Base-by-base conservation (phyloP, 2,329 filamentous ascomycete species). In the Colletotrichum aenigma region DNA sequence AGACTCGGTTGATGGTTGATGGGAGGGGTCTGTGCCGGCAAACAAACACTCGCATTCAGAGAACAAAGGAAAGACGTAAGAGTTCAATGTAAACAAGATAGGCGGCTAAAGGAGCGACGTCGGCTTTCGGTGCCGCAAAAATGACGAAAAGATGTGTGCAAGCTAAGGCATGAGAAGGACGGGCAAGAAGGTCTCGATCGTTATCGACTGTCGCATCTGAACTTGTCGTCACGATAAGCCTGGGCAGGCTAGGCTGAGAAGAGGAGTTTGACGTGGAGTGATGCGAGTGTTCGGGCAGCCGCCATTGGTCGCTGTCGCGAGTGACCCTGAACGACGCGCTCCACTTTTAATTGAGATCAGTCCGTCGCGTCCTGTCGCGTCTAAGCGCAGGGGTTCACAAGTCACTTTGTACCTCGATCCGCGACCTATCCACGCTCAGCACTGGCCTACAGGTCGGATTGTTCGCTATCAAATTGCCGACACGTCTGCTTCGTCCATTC, bases 181-280 rank as follows among this genome's bases (percentile, higher is more conserved):
- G n/a, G 36, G 65, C 68, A 48, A 48, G 58, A 74, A 69, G 68
- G 64, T 60, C 64, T 74, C 34, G 48, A 74, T 76, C 74, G 64
- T 76, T 76, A 76, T 74, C 74, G 24, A 74, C 15, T 69, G 58
- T 74, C 65, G 64, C 74, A 74, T 76, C 64, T 60, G 65, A 73
- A 65, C 70, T 60, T 68, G 65, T 75, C 73, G 70, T 74, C 58
- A 70, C 74, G 71, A 76, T 75, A 75, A 75, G 74, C 65, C 74
- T 65, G 34, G 74, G 15, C 61, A 15, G 36, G 66, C 74, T 76
- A 76, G 60, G 36, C 60, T 75, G 48, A 62, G 43, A 74, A 75
- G 71, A 76, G 71, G 74, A 76, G 74, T 75, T 76, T 70, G 74
- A 75, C 60, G 32, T 70, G 62, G 70, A 76, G 70, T 55, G 34